Evolutionary conservation across 257 asterid genomes (phyloP).

Genomic region (Rubia yunnanensis): DNA sequence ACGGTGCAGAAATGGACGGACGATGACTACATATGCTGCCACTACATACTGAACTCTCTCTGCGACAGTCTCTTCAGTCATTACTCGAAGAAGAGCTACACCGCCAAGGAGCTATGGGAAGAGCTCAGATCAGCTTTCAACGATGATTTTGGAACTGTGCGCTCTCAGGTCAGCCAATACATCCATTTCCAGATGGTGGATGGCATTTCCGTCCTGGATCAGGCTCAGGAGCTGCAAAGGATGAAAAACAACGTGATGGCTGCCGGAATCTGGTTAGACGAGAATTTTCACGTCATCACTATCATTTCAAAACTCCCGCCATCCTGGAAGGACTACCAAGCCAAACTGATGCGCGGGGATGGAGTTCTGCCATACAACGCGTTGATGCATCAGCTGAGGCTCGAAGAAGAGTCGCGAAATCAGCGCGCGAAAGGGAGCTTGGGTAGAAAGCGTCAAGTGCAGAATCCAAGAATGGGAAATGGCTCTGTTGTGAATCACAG

Average conservation of each 20-base stretch:
- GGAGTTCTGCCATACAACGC: slow-evolving; percentile 23
- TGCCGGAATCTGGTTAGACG: slow-evolving; percentile 55
- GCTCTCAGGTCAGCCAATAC: slow-evolving; percentile 51
- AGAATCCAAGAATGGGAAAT: slow-evolving; percentile 17
- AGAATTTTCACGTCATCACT: slow-evolving; percentile 41
- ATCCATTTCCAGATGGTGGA: slow-evolving; percentile 57
- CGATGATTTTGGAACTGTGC: slow-evolving; percentile 59
- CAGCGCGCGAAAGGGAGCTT: slow-evolving; percentile 15
- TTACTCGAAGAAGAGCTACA: slow-evolving; percentile 38
- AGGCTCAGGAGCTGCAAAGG: slow-evolving; percentile 48
- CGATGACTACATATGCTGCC: slow-evolving; percentile 52
- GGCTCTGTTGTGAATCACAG: slow-evolving; percentile 16
- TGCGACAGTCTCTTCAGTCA: slow-evolving; percentile 41
- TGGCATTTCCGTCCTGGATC: slow-evolving; percentile 45
- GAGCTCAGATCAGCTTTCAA: slow-evolving; percentile 36
- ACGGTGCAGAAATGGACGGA: slow-evolving; percentile 39
- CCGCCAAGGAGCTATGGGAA: slow-evolving; percentile 68
- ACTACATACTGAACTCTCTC: slow-evolving; percentile 49
- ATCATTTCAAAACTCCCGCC: slow-evolving; percentile 67
- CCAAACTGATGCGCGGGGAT: slow-evolving; percentile 44
- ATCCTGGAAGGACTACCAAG: slow-evolving; percentile 57
- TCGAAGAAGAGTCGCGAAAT: slow-evolving; percentile 46
- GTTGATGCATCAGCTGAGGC: slow-evolving; percentile 41
- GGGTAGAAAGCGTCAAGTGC: slow-evolving; percentile 12
- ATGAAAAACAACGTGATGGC: slow-evolving; percentile 38